Conservation (phyloP, 1,284 basidiomycete genomes). For the Trametes pubescens region DNA sequence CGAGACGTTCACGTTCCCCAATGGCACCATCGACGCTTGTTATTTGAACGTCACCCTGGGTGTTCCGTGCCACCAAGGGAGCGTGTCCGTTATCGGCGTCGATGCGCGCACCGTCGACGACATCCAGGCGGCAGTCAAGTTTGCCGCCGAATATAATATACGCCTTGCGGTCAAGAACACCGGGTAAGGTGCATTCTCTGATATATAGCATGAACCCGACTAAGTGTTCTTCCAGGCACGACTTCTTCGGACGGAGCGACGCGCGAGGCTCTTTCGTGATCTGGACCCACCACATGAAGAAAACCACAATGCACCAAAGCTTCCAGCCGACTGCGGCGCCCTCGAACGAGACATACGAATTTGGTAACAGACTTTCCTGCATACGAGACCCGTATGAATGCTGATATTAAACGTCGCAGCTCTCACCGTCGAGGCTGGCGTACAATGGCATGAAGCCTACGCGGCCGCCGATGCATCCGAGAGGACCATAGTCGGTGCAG, state of each 20-base stretch:
- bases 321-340: slow-evolving; percentile 36
- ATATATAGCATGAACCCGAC: not conserved
- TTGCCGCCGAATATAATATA: slow-evolving; percentile 49
- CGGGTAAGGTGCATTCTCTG: slow-evolving; percentile 40
- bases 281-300: slow-evolving; percentile 40
- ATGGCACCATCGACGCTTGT: slow-evolving; percentile 52
- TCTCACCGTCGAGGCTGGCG: slow-evolving; percentile 53
- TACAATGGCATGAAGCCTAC: slow-evolving; percentile 55
- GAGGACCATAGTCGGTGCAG: slow-evolving; percentile 37
- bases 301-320: slow-evolving; percentile 38
- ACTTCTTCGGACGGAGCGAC: slow-evolving; percentile 37
- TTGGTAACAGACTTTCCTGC: slow-evolving; percentile 19
- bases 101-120: slow-evolving; percentile 48
- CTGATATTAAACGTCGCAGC: slow-evolving; percentile 30
- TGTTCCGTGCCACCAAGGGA: slow-evolving; percentile 52
- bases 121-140: slow-evolving; percentile 51
- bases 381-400: not conserved
- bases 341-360: slow-evolving; percentile 19
- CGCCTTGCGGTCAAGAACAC: slow-evolving; percentile 59
- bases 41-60: slow-evolving; percentile 50
- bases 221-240: slow-evolving; percentile 27
- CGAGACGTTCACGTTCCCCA: slow-evolving; percentile 49
- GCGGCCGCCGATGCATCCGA: slow-evolving; percentile 40
- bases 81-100: slow-evolving; percentile 52
- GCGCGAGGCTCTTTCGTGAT: slow-evolving; percentile 35